Evolutionary conservation across 805 yeast species (phyloP), one percentile per base, ranked within the genome.

Genomic region (Barnettozyma siamensis): DNA sequence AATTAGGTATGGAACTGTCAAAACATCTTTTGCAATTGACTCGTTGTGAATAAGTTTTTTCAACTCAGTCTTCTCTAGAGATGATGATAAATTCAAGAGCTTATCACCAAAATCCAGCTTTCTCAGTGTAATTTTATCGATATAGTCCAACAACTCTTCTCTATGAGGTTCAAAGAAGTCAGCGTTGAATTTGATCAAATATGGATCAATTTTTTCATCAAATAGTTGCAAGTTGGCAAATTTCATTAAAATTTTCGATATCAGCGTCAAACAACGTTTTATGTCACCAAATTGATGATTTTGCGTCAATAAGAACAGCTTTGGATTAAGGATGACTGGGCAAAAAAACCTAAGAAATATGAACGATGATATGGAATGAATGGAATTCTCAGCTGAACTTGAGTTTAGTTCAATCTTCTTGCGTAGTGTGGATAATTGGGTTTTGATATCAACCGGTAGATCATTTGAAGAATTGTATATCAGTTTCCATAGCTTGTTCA

Each of bases 261-360:
- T 68, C 18, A 89, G 62, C 0, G 95, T 88, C 35, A 91, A 62
- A 0, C 95, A 83, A 44, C 95, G 70, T 48, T 88, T 89, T 2
- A 80, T 70, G 10, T 70, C 69, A 2, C 88, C 87, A 8, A 79
- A 71, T 44, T 88, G 87, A 50, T 85, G 91, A 29, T 75, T 69
- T 38, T 75, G 72, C 0, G 87, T 76, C 37, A 93, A 66, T 45
- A 80, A 79, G 59, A 88, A 88, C 37, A 89, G 61, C 53, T 87
- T 88, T 0, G 99, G 99, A 54, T 88, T 89, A 55, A 93, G 64
- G 23, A 91, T 75, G 0, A 96, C 95, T 0, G 99, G 98, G 53
- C 96, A 88, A 48, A 88, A 75, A 60, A 82, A 86, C 45, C 96
- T 67, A 45, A 91, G 64, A 58, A 91, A 93, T 11, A 91, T 65